Percentiles rank a stretch among this genome's conserved stretches.
Conservation (phyloP, 2,329 filamentous ascomycete genomes). For the Orbilia ellipsospora region DNA sequence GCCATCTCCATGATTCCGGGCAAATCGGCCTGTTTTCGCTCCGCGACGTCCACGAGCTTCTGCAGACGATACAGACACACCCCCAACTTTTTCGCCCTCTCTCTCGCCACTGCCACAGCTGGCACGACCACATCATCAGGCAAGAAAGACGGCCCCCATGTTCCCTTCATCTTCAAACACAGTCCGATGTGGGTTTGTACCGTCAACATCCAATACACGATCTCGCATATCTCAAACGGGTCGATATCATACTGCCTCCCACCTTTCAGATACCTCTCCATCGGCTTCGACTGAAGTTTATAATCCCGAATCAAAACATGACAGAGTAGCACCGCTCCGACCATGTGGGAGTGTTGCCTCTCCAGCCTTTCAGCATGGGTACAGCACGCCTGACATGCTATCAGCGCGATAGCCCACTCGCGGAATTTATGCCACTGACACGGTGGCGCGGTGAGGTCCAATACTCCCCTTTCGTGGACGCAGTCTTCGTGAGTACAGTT, state of each 20-base stretch:
- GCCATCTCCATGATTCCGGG: neutral
- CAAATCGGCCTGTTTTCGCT: neutral
- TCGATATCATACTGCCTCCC: neutral
- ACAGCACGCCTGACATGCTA: conserved; percentile 1
- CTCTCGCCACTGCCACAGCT: neutral
- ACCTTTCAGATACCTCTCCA: neutral
- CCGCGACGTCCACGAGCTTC: neutral
- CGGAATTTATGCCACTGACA: neutral
- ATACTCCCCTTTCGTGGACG: neutral
- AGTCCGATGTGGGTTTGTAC: neutral
- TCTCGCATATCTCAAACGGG: neutral
- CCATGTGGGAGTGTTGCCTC: neutral
- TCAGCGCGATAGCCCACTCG: conserved; percentile 4
- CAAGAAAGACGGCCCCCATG: neutral
- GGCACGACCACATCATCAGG: neutral
- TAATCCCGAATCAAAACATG: neutral
- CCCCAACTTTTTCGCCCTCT: neutral
- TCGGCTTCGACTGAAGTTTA: neutral
- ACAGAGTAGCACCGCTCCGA: neutral
- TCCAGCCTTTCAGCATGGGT: neutral
- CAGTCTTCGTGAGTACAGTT: neutral
- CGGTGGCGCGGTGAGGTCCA: neutral
- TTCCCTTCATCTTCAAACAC: neutral
- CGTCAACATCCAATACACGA: neutral
- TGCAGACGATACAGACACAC: neutral